A percentile compares a stretch with the other conserved stretches of the same genome.
These are phyloP conservation scores for Neonectria coccinea DNA, from an alignment of 2,329 filamentous ascomycete genomes.

Conservation along the genomic window DNA sequence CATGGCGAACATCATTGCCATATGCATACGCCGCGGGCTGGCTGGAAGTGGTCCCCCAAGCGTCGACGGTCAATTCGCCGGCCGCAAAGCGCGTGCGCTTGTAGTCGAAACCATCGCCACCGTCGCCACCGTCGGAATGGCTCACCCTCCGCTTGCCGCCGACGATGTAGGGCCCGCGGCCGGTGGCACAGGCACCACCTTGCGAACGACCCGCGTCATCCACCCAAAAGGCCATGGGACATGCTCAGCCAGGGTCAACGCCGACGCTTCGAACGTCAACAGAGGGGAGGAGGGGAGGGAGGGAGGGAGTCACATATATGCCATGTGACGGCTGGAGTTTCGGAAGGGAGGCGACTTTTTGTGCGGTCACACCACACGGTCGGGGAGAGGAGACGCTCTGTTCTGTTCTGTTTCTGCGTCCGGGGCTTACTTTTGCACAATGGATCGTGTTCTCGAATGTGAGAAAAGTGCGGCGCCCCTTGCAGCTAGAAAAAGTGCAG, in stretches of 20 bases:
- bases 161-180: constrained; percentile 46
- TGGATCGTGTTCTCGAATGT: constrained; percentile 9
- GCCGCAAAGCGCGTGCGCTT: constrained; percentile 41
- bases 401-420: neutral
- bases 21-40: constrained; percentile 22
- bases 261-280: constrained; percentile 28
- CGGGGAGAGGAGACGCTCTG: too few relatives aligned
- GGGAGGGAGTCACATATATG: constrained; percentile 21
- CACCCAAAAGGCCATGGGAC: constrained; percentile 57
- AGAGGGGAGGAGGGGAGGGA: constrained; percentile 12
- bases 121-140: constrained; percentile 50
- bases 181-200: constrained; percentile 43
- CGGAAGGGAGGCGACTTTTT: constrained; percentile 16
- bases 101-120: constrained; percentile 37
- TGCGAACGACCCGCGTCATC: constrained; percentile 49
- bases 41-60: constrained; percentile 4
- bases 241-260: constrained; percentile 46
- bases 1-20: constrained; percentile 19
- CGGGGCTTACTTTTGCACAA: constrained; percentile 9
- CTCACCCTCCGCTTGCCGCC: constrained; percentile 56
- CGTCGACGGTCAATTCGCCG: constrained; percentile 13
- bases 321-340: constrained; percentile 9
- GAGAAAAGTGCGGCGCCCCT: constrained; percentile 12
- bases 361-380: constrained; percentile 19
- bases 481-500: constrained; percentile 1